A percentile compares a stretch with the other conserved stretches of the same genome.
These are phyloP conservation scores for Candida silvatica DNA, from an alignment of 805 yeast genomes.

Conservation along the genomic window DNA sequence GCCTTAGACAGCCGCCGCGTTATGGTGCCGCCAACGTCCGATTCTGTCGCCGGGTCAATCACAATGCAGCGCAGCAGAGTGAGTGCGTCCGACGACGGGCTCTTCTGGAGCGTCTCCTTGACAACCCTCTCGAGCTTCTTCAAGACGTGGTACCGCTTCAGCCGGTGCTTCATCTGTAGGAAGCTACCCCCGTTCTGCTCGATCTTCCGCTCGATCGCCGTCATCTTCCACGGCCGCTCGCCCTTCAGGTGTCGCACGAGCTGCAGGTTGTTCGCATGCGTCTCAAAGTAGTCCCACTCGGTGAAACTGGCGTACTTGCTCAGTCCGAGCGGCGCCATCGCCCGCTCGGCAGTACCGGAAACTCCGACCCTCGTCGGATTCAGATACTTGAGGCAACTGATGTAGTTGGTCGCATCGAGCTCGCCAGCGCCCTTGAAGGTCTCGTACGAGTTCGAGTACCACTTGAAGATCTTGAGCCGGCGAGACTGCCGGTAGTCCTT, in stretches of 20 bases:
- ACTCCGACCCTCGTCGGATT: constrained; percentile 5
- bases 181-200: constrained; percentile 3
- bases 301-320: constrained; percentile 20
- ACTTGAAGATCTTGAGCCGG: constrained; percentile 21
- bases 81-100: background rate
- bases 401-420: constrained; percentile 15
- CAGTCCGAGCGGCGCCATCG: constrained; percentile 21
- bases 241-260: constrained; percentile 25
- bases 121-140: background rate
- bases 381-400: constrained; percentile 16
- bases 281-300: constrained; percentile 16
- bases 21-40: constrained; percentile 19
- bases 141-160: constrained; percentile 7
- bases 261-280: constrained; percentile 22
- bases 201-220: constrained; percentile 4
- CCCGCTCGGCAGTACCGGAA: background rate
- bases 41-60: constrained; percentile 24
- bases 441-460: constrained; percentile 19
- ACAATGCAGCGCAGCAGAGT: constrained; percentile 33
- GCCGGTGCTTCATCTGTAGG: constrained; percentile 3
- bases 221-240: constrained; percentile 18
- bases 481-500: constrained; percentile 23
- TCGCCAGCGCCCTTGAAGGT: constrained; percentile 11
- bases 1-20: constrained; percentile 16
- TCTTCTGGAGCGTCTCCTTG: too few species aligned